Base-by-base conservation (phyloP, 2,329 filamentous ascomycete genomes). In the Hymenoscyphus albidus region DNA sequence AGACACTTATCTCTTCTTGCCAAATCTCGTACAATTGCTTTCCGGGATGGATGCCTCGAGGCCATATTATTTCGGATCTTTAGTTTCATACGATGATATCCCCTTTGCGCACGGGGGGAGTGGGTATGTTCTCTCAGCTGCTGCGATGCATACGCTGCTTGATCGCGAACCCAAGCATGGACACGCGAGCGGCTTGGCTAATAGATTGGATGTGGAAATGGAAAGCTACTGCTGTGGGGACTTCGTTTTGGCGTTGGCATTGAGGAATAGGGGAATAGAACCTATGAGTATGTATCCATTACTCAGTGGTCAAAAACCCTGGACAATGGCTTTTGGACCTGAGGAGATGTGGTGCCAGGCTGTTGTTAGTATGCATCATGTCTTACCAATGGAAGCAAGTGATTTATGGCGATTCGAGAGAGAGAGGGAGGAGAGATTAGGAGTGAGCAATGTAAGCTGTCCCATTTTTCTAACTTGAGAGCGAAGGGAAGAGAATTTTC, bases 1-100 rank as follows among this genome's bases (percentile, higher is more conserved):
- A 61, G 83, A 86, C 71, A 84, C 82, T 10, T 86, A 85, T 69
- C 77, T 85, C 10, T 75, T 83, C 56, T 83, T 82, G 79, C 76
- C 80, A 10, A 84, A 81, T 59, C 70, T 86, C 35, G 74, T 80
- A 32, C 73, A 79, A 42, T 84, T 81, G 80, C 73, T 85, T 48
- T 70, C 74, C 55, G 74, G 68, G 32, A 72, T 84, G 35, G 76
- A 83, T 66, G 75, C 79, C 1, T 69, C 67, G 3, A 75, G 80
- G 62, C 76, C 77, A 57, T 75, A 78, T 42, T 86, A 84, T 69
- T 72, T 85, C 12, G 83, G 84, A 12, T 82, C 81, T 64, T 74
- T 80, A 16, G 78, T 80, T 14, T 77, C 79, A 61, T 69, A 82
- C 51, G 72, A 74, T 14, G 72, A 73, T 39, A 77, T 80, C 57